Percentiles rank a stretch among this genome's conserved stretches.
Conservation (phyloP, 2,329 filamentous ascomycete species). For the Truncatella angustata region DNA sequence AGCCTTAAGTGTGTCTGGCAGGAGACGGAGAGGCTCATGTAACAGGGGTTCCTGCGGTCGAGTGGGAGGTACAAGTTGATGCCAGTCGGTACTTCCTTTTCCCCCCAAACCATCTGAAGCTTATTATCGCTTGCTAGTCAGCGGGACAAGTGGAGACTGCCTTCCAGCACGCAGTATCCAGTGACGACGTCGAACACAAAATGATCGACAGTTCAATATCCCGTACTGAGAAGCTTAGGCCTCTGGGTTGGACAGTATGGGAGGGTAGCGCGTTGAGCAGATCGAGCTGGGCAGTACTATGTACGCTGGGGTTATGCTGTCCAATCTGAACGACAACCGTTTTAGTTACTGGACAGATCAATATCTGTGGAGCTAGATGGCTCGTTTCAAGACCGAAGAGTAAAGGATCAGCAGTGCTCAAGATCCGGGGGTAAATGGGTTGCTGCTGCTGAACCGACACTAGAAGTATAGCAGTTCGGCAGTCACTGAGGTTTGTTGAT, state of each 20-base stretch:
- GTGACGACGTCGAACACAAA: conserved; percentile 50
- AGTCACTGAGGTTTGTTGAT: neutral
- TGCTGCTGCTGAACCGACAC: conserved; percentile 13
- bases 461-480: neutral
- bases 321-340: conserved; percentile 33
- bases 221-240: conserved; percentile 45
- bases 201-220: conserved; percentile 55
- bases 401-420: conserved; percentile 32
- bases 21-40: conserved; percentile 33
- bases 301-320: conserved; percentile 23
- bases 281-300: neutral
- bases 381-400: conserved; percentile 35
- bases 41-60: conserved; percentile 32
- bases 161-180: conserved; percentile 24
- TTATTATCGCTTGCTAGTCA: conserved; percentile 42
- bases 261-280: conserved; percentile 17
- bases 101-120: conserved; percentile 39
- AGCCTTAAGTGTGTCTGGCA: conserved; percentile 54
- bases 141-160: conserved; percentile 40
- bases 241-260: conserved; percentile 39
- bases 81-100: conserved; percentile 35
- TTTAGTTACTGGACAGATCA: conserved; percentile 30
- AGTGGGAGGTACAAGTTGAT: conserved; percentile 33
- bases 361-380: conserved; percentile 32
- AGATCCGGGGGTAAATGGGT: conserved; percentile 23